Conservation (phyloP, 768 basidiomycete genomes). For the Candolleomyces eurysporus region DNA sequence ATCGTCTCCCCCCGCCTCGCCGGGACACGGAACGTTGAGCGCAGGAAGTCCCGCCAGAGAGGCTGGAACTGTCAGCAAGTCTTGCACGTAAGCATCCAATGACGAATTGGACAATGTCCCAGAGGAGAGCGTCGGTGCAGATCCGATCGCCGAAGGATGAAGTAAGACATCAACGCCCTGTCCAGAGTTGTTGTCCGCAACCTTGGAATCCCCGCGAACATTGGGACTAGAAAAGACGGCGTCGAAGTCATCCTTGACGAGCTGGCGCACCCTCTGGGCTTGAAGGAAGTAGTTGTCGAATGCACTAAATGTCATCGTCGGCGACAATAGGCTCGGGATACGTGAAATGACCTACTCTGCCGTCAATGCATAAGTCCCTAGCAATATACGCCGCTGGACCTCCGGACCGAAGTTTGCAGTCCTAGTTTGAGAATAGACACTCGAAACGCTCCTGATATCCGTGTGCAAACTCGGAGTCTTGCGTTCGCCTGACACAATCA, state of each 20-base stretch:
- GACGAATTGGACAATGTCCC: constrained; percentile 11
- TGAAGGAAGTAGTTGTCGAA: constrained; percentile 97
- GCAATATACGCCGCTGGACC: constrained; percentile 80
- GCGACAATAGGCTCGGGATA: not conserved
- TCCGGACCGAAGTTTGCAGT: constrained; percentile 77
- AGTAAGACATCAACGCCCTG: constrained; percentile 74
- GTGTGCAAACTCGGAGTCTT: constrained; percentile 39
- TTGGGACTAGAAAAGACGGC: constrained; percentile 61
- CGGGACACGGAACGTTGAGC: constrained; percentile 59
- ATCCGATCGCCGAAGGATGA: constrained; percentile 85
- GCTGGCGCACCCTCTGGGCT: constrained; percentile 76
- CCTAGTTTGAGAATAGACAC: constrained; percentile 65
- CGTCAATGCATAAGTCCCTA: constrained; percentile 89
- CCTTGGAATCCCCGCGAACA: constrained; percentile 31
- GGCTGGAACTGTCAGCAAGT: constrained; percentile 89
- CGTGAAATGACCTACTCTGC: constrained; percentile 66
- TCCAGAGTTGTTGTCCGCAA: not conserved
- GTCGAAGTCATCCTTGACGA: constrained; percentile 73
- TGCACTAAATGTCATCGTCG: constrained; percentile 50
- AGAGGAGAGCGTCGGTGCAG: constrained; percentile 61
- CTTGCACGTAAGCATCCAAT: constrained; percentile 77
- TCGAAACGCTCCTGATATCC: constrained; percentile 47
- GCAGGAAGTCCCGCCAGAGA: constrained; percentile 88
- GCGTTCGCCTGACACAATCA: constrained; percentile 43
- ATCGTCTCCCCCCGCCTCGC: constrained; percentile 40